A percentile compares a stretch with the other conserved stretches of the same genome.
Conservation (phyloP, 768 basidiomycete species). For the Gloeopeniophorella convolvens region DNA sequence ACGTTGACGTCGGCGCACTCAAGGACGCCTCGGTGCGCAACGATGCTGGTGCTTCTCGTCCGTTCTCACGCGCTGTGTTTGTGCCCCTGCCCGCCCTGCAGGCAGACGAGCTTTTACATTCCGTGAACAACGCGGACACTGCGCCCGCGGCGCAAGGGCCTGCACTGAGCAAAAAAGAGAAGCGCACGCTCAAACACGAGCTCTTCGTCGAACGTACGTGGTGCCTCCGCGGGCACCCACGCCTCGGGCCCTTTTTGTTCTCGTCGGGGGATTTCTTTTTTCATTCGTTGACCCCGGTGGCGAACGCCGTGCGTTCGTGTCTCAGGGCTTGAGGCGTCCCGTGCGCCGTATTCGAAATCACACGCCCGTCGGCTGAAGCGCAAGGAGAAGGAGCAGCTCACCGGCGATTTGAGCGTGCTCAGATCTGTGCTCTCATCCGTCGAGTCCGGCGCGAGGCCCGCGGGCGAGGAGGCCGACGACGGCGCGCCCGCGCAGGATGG, state of each 20-base stretch:
- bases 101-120: slow-evolving; percentile 40
- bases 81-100: slow-evolving; percentile 21
- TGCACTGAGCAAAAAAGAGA: slow-evolving; percentile 55
- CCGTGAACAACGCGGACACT: slow-evolving; percentile 27
- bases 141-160: slow-evolving; percentile 15
- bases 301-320: background rate
- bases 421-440: slow-evolving; percentile 50
- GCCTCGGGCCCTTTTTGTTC: background rate
- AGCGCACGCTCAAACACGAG: slow-evolving; percentile 57
- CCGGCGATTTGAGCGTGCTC: slow-evolving; percentile 30
- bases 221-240: background rate
- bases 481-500: too few relatives aligned
- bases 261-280: background rate
- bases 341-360: slow-evolving; percentile 61
- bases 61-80: slow-evolving; percentile 12
- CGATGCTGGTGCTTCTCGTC: background rate
- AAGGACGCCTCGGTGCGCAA: slow-evolving; percentile 36
- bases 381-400: slow-evolving; percentile 44
- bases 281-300: background rate
- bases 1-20: slow-evolving; percentile 39
- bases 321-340: slow-evolving; percentile 43
- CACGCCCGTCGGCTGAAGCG: slow-evolving; percentile 66
- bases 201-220: slow-evolving; percentile 58
- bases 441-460: slow-evolving; percentile 13
- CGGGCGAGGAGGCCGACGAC: slow-evolving; percentile 18